Conservation (phyloP, 75 land plant species). For the Pseudotsuga menziesii region DNA sequence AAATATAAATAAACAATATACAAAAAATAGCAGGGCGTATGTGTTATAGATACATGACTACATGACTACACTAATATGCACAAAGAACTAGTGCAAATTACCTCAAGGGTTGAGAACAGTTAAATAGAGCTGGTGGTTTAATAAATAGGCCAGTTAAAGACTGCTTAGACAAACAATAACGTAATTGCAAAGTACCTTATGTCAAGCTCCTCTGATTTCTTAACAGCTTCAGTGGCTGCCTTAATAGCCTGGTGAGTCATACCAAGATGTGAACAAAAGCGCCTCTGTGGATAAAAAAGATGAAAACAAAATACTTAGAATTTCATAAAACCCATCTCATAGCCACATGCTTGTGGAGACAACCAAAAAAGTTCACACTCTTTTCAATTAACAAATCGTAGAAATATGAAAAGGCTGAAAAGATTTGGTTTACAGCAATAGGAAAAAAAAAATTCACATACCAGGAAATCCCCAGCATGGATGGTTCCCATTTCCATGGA, state of each 20-base stretch:
- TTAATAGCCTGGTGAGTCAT: constrained; percentile 84
- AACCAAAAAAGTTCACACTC: background rate
- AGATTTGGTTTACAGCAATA: background rate
- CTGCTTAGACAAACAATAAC: constrained; percentile 6
- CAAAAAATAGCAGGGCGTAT: no score
- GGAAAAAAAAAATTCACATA: constrained; percentile 22
- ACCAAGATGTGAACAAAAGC: constrained; percentile 90
- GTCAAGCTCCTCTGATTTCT: constrained; percentile 85
- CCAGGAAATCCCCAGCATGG: constrained; percentile 95
- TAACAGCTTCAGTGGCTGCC: constrained; percentile 92
- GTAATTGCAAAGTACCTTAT: constrained; percentile 43
- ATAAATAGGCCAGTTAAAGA: no score
- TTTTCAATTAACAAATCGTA: background rate
- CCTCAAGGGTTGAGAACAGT: no score
- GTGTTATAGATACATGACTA: no score
- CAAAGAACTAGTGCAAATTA: no score
- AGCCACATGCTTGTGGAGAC: no score
- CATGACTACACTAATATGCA: no score
- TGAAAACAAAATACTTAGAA: background rate
- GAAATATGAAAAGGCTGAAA: background rate
- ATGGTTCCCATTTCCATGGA: constrained; percentile 95
- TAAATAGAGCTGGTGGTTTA: no score
- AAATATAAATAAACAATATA: no score
- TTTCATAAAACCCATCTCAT: background rate
- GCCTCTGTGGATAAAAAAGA: constrained; percentile 43